Percentiles rank a stretch among this genome's conserved stretches.
phyloP scores from a whole-genome alignment of 768 basidiomycete genomes.

The Pisolithus sp. region DNA sequence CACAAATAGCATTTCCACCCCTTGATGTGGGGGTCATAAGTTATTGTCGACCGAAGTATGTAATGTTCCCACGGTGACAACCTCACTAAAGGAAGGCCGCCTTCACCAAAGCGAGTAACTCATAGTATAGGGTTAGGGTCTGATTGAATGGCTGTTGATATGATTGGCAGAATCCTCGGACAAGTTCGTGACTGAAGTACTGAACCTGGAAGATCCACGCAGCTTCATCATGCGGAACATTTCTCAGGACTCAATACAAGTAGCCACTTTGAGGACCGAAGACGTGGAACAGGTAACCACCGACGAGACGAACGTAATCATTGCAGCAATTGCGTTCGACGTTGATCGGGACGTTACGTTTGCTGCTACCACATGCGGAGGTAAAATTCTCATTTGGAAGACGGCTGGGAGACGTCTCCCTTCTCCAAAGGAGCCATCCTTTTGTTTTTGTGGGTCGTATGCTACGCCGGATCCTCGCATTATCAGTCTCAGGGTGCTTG shows the following conservation, averaged over 20 bases:
- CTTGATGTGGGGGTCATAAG: too few species aligned
- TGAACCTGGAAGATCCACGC: not conserved
- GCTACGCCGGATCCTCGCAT: conserved; percentile 34
- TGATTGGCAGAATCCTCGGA: not conserved
- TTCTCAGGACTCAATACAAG: conserved; percentile 32
- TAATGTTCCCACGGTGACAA: too few species aligned
- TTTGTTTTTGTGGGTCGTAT: conserved; percentile 22
- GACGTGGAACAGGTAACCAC: conserved; percentile 11
- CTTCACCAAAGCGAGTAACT: too few species aligned
- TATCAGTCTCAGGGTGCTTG: conserved; percentile 59
- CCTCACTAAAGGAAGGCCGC: too few species aligned
- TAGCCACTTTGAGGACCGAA: conserved; percentile 10
- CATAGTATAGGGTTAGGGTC: conserved; percentile 11
- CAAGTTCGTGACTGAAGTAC: too few species aligned
- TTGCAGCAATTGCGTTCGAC: conserved; percentile 51
- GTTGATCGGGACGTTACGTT: conserved; percentile 58
- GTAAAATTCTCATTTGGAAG: conserved; percentile 57
- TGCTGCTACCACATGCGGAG: conserved; percentile 52
- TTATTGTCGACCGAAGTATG: too few species aligned
- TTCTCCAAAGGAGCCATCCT: conserved; percentile 2
- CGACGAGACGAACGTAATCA: conserved; percentile 22
- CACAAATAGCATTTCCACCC: too few species aligned
- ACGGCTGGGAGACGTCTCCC: conserved; percentile 14
- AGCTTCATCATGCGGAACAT: conserved; percentile 49
- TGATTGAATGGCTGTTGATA: not conserved